Percentiles rank a stretch among this genome's conserved stretches.
These are phyloP conservation scores for Fraxinus albicans DNA, from an alignment of 305 asterid genomes.

Conservation along the genomic window DNA sequence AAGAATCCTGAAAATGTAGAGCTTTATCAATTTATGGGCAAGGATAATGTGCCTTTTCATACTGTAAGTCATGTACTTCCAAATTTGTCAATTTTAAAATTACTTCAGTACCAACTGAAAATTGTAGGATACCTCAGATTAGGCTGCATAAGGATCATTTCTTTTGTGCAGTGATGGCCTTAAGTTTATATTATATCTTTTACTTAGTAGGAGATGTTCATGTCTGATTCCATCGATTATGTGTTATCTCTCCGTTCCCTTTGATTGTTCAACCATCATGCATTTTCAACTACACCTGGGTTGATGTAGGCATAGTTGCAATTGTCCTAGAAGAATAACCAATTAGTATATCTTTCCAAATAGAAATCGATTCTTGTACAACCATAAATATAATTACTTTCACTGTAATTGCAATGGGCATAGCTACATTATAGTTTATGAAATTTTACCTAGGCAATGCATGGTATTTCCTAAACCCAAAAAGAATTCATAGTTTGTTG, in stretches of 20 bases:
- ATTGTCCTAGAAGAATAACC: neutral
- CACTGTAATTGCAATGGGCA: neutral
- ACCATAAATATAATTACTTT: neutral
- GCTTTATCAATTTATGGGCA: neutral
- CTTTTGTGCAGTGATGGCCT: neutral
- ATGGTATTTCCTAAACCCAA: neutral
- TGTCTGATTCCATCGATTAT: neutral
- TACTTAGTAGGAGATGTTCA: neutral
- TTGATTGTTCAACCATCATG: neutral
- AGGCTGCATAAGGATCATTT: neutral
- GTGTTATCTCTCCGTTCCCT: neutral
- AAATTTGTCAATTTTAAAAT: neutral
- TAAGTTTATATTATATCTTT: neutral
- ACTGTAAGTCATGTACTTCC: conserved; percentile 52
- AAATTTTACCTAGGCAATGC: neutral
- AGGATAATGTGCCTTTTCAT: conserved; percentile 56
- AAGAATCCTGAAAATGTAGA: conserved; percentile 92
- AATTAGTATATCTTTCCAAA: neutral
- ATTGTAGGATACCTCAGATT: neutral
- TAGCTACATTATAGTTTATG: neutral
- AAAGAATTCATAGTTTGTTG: too few species aligned
- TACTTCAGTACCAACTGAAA: neutral
- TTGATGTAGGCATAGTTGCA: neutral
- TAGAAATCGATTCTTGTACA: too few species aligned
- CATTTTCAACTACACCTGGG: neutral